These are phyloP conservation scores for Recurvomyces mirabilis DNA, from an alignment of 495 filamentous ascomycete species.

Conservation along the genomic window DNA sequence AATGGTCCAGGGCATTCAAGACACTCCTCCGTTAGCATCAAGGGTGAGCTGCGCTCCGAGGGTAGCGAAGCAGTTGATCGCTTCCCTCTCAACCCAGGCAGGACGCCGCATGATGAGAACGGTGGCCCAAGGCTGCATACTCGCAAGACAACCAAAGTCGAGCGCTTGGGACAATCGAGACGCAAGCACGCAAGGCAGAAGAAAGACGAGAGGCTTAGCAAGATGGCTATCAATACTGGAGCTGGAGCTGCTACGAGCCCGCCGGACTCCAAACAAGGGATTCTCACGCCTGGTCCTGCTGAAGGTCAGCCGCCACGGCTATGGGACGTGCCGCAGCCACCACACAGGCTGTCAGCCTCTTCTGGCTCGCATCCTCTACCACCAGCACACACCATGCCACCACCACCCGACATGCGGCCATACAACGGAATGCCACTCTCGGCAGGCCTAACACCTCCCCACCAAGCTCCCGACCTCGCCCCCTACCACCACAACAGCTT, in stretches of 20 bases:
- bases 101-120: too few relatives aligned
- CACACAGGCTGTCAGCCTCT: background rate
- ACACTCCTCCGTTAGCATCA: background rate
- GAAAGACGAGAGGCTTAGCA: too few relatives aligned
- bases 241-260: too few relatives aligned
- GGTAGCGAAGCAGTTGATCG: background rate
- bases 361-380: too few relatives aligned
- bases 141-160: slow-evolving; percentile 13
- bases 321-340: slow-evolving; percentile 2
- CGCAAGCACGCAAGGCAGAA: background rate
- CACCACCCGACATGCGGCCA: slow-evolving; percentile 1
- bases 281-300: background rate
- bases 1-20: background rate
- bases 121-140: too few relatives aligned
- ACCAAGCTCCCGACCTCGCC: background rate
- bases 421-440: too few relatives aligned
- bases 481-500: slow-evolving; percentile 13
- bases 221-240: too few relatives aligned
- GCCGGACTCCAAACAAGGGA: background rate
- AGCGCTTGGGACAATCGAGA: slow-evolving; percentile 11
- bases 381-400: too few relatives aligned
- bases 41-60: background rate
- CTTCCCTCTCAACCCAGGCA: too few relatives aligned
- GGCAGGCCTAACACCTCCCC: background rate
- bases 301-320: background rate